Conservation (phyloP, 140 eudicot species). For the Senecio squalidus region DNA sequence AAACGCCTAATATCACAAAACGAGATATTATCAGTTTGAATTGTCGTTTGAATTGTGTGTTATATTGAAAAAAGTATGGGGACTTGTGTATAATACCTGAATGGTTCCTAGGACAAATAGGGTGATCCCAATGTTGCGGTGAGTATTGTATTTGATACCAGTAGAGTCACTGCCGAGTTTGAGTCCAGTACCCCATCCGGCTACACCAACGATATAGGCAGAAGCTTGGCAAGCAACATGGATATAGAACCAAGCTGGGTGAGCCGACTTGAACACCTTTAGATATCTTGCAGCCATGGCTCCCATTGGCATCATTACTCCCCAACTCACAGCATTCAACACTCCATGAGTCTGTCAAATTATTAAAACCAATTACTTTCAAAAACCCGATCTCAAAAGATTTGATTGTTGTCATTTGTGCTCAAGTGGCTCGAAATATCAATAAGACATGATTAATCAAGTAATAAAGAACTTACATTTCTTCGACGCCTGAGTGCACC, state of each 20-base stretch:
- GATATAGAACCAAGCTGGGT: constrained; percentile 90
- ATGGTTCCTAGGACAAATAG: constrained; percentile 75
- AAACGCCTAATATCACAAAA: constrained; percentile 34
- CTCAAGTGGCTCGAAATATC: no score
- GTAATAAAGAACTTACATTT: constrained; percentile 57
- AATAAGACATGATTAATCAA: no score
- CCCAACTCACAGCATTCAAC: constrained; percentile 81
- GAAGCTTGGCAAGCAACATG: constrained; percentile 70
- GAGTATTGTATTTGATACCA: constrained; percentile 43
- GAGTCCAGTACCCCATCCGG: constrained; percentile 91
- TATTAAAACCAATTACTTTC: neutral
- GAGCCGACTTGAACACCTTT: constrained; percentile 65
- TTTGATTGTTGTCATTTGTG: neutral
- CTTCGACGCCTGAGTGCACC: constrained; percentile 39
- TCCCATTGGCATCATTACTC: constrained; percentile 83
- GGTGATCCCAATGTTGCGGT: constrained; percentile 65
- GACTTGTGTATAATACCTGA: constrained; percentile 44
- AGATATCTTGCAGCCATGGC: constrained; percentile 75
- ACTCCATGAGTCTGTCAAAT: constrained; percentile 73
- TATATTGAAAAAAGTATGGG: neutral
- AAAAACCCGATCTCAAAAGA: neutral
- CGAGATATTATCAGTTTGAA: neutral
- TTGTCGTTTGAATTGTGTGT: neutral
- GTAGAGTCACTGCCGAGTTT: constrained; percentile 81
- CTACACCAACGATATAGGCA: constrained; percentile 70